Conservation (phyloP, 257 asterid species). For the Echium plantagineum region DNA sequence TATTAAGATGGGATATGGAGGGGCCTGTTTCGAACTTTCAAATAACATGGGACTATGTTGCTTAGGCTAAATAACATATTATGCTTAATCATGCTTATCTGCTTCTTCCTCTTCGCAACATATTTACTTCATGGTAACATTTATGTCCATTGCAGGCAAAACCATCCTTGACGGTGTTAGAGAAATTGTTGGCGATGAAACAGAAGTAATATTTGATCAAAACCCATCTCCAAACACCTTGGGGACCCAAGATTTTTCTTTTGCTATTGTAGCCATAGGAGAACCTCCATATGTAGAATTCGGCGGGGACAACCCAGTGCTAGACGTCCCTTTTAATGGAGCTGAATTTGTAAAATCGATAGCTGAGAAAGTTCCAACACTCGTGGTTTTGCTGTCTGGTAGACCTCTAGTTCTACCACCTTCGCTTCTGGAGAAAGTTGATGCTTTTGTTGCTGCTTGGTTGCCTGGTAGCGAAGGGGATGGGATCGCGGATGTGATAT, state of each 20-base stretch:
- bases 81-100: too few relatives aligned
- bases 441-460: slow-evolving; percentile 68
- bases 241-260: slow-evolving; percentile 42
- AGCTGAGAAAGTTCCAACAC: slow-evolving; percentile 61
- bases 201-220: slow-evolving; percentile 55
- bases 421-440: slow-evolving; percentile 40
- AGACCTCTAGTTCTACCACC: slow-evolving; percentile 70
- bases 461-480: slow-evolving; percentile 76
- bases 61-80: too few relatives aligned
- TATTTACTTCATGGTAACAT: background rate
- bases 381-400: slow-evolving; percentile 60
- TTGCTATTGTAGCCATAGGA: slow-evolving; percentile 65
- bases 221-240: slow-evolving; percentile 50
- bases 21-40: too few relatives aligned
- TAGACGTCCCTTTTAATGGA: slow-evolving; percentile 52
- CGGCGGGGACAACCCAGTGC: slow-evolving; percentile 59
- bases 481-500: slow-evolving; percentile 68
- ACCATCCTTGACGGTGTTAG: slow-evolving; percentile 72
- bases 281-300: slow-evolving; percentile 77
- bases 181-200: slow-evolving; percentile 39
- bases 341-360: slow-evolving; percentile 42
- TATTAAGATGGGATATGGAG: too few relatives aligned
- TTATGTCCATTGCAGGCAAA: slow-evolving; percentile 32
- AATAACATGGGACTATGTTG: too few relatives aligned
- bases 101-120: too few relatives aligned